Percentiles rank a stretch among this genome's conserved stretches.
These are phyloP conservation scores for Erythrobasidium hasegawianum DNA, from an alignment of 1,284 basidiomycete species.

Conservation along the genomic window DNA sequence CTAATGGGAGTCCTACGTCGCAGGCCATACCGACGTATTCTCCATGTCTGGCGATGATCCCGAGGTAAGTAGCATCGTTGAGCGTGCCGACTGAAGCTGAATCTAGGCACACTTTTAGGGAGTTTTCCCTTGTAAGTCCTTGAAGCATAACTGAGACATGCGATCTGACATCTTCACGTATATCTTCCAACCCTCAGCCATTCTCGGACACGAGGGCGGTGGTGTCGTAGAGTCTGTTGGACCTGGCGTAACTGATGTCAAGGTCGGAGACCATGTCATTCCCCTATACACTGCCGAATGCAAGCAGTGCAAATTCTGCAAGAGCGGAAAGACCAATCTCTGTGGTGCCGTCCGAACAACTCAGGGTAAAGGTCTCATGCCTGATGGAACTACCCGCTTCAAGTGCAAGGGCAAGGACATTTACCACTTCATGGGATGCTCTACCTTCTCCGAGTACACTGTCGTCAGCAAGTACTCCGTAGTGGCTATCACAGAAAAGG, in stretches of 20 bases:
- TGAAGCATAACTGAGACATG: too few species aligned
- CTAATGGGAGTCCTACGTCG: too few species aligned
- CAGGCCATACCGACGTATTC: slow-evolving; percentile 14
- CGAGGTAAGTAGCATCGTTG: slow-evolving; percentile 62
- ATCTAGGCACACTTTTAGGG: too few species aligned
- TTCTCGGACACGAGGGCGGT: slow-evolving; percentile 57
- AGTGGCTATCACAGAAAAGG: slow-evolving; percentile 77
- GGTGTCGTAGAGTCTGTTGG: slow-evolving; percentile 79
- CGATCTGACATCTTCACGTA: too few species aligned
- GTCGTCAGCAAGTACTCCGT: slow-evolving; percentile 97
- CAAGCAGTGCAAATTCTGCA: slow-evolving; percentile 95
- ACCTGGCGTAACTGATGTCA: slow-evolving; percentile 82
- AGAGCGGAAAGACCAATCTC: slow-evolving; percentile 95
- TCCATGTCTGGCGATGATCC: slow-evolving; percentile 70
- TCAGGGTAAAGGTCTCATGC: slow-evolving; percentile 86
- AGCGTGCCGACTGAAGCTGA: too few species aligned
- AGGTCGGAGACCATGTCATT: slow-evolving; percentile 85
- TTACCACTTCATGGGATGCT: slow-evolving; percentile 96
- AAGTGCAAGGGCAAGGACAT: slow-evolving; percentile 81
- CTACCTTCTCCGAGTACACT: slow-evolving; percentile 98
- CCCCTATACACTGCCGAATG: slow-evolving; percentile 69
- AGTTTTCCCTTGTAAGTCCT: too few species aligned
- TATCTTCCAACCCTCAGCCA: slow-evolving; percentile 67
- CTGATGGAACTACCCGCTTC: slow-evolving; percentile 88
- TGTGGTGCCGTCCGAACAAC: slow-evolving; percentile 61